phyloP scores from a whole-genome alignment of 768 basidiomycete genomes.

The Candolleomyces aberdarensis region DNA sequence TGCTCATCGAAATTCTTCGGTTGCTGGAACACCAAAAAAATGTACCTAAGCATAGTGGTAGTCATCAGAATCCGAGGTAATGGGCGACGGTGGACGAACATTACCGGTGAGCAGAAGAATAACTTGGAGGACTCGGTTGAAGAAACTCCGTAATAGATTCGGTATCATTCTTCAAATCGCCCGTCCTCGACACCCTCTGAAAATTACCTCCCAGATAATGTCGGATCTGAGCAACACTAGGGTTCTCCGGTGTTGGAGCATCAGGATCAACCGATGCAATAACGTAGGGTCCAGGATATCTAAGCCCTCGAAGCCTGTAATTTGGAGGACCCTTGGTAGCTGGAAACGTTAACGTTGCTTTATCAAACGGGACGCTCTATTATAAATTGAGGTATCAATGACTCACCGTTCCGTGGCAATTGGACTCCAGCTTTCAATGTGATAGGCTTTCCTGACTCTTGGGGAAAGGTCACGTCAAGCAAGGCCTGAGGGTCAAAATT shows the following conservation, averaged over 20 bases:
- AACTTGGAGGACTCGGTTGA: conserved; percentile 40
- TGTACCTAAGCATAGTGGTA: conserved; percentile 27
- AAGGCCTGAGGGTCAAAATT: conserved; percentile 21
- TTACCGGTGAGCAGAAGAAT: conserved; percentile 42
- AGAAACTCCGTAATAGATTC: conserved; percentile 39
- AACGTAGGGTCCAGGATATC: conserved; percentile 39
- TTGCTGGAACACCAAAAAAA: conserved; percentile 43
- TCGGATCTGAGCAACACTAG: conserved; percentile 40
- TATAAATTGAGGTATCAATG: background rate
- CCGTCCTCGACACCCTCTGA: conserved; percentile 1
- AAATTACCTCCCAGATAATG: conserved; percentile 49
- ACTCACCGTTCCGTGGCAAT: conserved; percentile 13
- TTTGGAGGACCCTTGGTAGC: conserved; percentile 36
- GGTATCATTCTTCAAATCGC: conserved; percentile 32
- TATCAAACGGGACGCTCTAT: background rate
- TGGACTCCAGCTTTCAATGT: conserved; percentile 22
- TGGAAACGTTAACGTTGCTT: conserved; percentile 10
- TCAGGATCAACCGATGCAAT: conserved; percentile 47
- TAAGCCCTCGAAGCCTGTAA: conserved; percentile 26
- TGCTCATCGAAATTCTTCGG: conserved; percentile 33
- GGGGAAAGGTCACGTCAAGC: conserved; percentile 23
- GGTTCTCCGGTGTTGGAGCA: conserved; percentile 47
- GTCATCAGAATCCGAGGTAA: background rate
- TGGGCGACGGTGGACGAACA: background rate
- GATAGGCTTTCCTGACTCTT: conserved; percentile 12